A percentile compares a stretch with the other conserved stretches of the same genome.
These are phyloP conservation scores for Chlamydomonas asymmetrica DNA, from an alignment of 139 green algal genomes.

Conservation along the genomic window DNA sequence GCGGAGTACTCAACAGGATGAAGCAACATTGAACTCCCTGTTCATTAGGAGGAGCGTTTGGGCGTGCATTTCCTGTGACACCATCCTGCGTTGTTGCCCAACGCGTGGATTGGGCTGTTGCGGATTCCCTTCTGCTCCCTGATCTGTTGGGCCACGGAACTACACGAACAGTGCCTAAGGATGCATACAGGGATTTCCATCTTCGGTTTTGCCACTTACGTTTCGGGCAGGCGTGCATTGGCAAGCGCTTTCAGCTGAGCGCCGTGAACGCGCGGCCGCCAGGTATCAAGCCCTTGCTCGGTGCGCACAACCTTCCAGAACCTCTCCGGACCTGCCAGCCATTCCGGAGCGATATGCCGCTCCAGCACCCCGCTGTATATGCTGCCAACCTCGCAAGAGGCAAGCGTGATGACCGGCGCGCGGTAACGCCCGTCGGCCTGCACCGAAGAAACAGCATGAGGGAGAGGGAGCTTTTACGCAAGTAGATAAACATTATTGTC, in stretches of 20 bases:
- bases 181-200: conserved; percentile 25
- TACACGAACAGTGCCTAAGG: too few relatives aligned
- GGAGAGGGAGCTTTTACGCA: too few relatives aligned
- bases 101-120: too few relatives aligned
- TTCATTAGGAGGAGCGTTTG: too few relatives aligned
- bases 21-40: too few relatives aligned
- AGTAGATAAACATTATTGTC: too few relatives aligned
- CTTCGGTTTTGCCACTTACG: conserved; percentile 40
- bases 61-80: conserved; percentile 4
- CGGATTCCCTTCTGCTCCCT: too few relatives aligned
- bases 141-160: too few relatives aligned
- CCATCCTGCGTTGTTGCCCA: too few relatives aligned
- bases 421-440: conserved; percentile 20
- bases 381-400: conserved; percentile 31
- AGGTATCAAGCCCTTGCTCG: conserved; percentile 55
- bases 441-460: too few relatives aligned
- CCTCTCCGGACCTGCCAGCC: conserved; percentile 35
- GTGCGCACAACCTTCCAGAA: conserved; percentile 46
- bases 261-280: conserved; percentile 61
- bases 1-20: too few relatives aligned
- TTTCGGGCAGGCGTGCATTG: conserved; percentile 53
- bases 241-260: conserved; percentile 60
- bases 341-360: conserved; percentile 38
- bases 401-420: conserved; percentile 33
- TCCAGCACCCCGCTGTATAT: conserved; percentile 52